phyloP scores from a whole-genome alignment of 805 yeast genomes.

The Vanderwaltozyma yarrowii region DNA sequence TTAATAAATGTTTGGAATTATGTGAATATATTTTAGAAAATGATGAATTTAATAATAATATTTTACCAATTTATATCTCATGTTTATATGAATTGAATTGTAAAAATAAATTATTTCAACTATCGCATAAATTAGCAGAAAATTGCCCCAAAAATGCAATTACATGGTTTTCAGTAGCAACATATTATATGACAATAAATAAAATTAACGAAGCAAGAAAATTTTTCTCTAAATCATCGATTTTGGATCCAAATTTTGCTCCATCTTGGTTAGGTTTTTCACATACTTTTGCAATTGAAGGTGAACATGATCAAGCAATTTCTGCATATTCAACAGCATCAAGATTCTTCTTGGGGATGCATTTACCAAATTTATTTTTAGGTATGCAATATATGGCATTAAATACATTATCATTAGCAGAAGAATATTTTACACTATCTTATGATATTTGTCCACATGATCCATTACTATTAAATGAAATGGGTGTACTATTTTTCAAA shows the following conservation, averaged over 20 bases:
- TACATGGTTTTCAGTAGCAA: conserved; percentile 89
- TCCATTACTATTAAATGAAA: conserved; percentile 80
- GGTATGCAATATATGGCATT: conserved; percentile 96
- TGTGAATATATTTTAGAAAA: conserved; percentile 49
- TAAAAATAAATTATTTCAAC: conserved; percentile 64
- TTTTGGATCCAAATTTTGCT: conserved; percentile 80
- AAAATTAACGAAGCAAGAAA: conserved; percentile 76
- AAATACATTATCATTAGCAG: conserved; percentile 72
- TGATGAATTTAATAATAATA: conserved; percentile 64
- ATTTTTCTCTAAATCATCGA: conserved; percentile 80
- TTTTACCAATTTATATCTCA: conserved; percentile 70
- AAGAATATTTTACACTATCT: conserved; percentile 72
- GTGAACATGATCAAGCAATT: conserved; percentile 98
- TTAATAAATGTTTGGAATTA: conserved; percentile 59
- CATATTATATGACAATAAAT: conserved; percentile 68
- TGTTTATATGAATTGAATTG: conserved; percentile 80
- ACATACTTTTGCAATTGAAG: conserved; percentile 93
- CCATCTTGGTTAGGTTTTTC: conserved; percentile 99
- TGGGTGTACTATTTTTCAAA: conserved; percentile 87
- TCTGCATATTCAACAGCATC: conserved; percentile 96
- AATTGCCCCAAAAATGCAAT: conserved; percentile 69
- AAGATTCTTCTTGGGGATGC: conserved; percentile 81
- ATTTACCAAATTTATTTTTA: conserved; percentile 75
- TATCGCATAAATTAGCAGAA: conserved; percentile 81
- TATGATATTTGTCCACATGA: conserved; percentile 72